Evolutionary conservation across 2,329 filamentous ascomycete species (phyloP).

Genomic region (Fusarium nodosum): DNA sequence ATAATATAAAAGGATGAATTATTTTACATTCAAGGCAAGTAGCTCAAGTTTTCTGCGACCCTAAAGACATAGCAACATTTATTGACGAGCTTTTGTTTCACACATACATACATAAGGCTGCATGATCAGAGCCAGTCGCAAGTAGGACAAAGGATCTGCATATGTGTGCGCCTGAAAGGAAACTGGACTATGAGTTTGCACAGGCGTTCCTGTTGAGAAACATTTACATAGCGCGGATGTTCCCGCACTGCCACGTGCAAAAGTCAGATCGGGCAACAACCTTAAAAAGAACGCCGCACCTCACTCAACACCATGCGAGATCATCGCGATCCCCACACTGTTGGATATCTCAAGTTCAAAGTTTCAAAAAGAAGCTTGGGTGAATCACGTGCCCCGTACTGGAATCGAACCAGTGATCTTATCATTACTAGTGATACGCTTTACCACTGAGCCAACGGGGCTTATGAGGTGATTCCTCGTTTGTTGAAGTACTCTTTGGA

Average conservation of each 20-base stretch:
- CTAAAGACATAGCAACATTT: neutral
- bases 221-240: neutral
- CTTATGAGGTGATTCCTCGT: conserved; percentile 33
- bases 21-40: neutral
- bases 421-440: conserved; percentile 49
- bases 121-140: neutral
- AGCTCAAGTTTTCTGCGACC: neutral
- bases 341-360: too few species aligned
- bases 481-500: rapidly evolving
- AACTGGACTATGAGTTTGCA: neutral
- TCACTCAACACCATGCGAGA: neutral
- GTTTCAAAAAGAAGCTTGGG: rapidly evolving
- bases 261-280: neutral
- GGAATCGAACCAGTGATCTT: conserved; percentile 47
- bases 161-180: neutral
- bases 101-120: neutral
- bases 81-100: neutral
- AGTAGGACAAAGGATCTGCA: neutral
- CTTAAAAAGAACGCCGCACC: neutral
- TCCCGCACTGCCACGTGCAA: neutral
- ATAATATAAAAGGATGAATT: neutral
- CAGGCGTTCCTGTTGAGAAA: neutral
- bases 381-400: conserved; percentile 40
- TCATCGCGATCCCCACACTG: neutral
- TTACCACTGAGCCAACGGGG: conserved; percentile 49